Evolutionary conservation across 352 stramenopile genomes (phyloP), one percentile per base, ranked within the genome.

Genomic region (Phytophthora nicotianae): DNA sequence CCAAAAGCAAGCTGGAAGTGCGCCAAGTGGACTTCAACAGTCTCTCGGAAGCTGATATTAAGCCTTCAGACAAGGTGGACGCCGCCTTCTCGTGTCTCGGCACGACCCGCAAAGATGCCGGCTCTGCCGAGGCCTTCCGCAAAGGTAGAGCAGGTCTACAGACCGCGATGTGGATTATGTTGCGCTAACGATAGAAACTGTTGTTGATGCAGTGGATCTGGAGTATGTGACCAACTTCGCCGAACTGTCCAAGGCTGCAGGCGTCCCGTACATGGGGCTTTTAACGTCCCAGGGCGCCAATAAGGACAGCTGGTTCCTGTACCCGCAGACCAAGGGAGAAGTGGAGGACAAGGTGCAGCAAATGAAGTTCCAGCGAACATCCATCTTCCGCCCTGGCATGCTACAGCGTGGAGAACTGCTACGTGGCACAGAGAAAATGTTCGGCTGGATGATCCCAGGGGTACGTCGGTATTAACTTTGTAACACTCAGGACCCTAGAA

Each of bases 291-390:
- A 89, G 57, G 64, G 66, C 11, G 73, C 81, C 10, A 83, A 87
- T 60, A 89, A 88, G 68, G 70, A 77, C 65, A 90, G 80, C 50
- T 93, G 84, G 84, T 87, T 91, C 55, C 63, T 91, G 56, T 93
- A 91, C 66, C 75, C 79, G 8, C 67, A 89, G 66, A 91, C 82
- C 5, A 93, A 93, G 71, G 84, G 80, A 20, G 75, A 91, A 58
- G 79, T 74, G 13, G 82, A 91, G 61, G 77, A 85, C n/a, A 84
- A 74, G 38, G 77, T 93, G 57, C 72, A 74, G 60, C 63, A 69
- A 11, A 59, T 91, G n/a, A 43, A 56, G 21, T 91, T 93, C 50
- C 17, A 61, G 10, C 80, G 82, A 16, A 81, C 62, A 13, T 74
- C 67, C 19, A 75, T 91, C 59, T 89, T 89, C 60, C 79, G 79